These are phyloP conservation scores for Clarireedia hainanense DNA, from an alignment of 2,329 filamentous ascomycete genomes.

Conservation along the genomic window DNA sequence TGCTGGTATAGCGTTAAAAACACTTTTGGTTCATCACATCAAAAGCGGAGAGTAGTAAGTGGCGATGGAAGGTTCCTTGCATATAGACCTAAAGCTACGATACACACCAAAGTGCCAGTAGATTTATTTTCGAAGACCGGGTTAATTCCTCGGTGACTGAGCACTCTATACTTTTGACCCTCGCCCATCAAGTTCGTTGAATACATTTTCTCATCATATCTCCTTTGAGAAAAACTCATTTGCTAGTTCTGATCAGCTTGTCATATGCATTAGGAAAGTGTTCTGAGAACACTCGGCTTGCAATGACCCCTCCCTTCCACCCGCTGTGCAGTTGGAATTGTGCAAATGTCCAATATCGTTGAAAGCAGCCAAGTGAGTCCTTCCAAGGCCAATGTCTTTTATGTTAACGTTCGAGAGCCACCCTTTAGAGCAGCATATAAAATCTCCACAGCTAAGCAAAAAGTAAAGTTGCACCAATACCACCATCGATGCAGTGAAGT, in stretches of 20 bases:
- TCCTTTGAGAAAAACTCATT: constrained; percentile 14
- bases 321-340: constrained; percentile 24
- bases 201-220: constrained; percentile 12
- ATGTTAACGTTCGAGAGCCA: constrained; percentile 23
- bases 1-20: too few relatives aligned
- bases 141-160: background rate
- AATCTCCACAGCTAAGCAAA: constrained; percentile 22
- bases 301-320: constrained; percentile 28
- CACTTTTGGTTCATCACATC: too few relatives aligned
- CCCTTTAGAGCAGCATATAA: constrained; percentile 13
- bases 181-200: constrained; percentile 11
- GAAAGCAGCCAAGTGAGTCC: constrained; percentile 20
- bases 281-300: constrained; percentile 20
- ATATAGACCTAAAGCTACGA: constrained; percentile 23
- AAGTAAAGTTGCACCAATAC: constrained; percentile 22
- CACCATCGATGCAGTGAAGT: constrained; percentile 11
- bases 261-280: constrained; percentile 15
- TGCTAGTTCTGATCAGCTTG: constrained; percentile 24
- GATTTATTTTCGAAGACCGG: constrained; percentile 7
- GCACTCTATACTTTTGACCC: background rate
- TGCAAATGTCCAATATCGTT: constrained; percentile 22
- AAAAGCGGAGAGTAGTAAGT: background rate
- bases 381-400: constrained; percentile 21
- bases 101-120: constrained; percentile 23
- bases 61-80: constrained; percentile 9